A percentile compares a stretch with the other conserved stretches of the same genome.
Conservation (phyloP, 2,329 filamentous ascomycete species). For the Coniochaeta sp. region DNA sequence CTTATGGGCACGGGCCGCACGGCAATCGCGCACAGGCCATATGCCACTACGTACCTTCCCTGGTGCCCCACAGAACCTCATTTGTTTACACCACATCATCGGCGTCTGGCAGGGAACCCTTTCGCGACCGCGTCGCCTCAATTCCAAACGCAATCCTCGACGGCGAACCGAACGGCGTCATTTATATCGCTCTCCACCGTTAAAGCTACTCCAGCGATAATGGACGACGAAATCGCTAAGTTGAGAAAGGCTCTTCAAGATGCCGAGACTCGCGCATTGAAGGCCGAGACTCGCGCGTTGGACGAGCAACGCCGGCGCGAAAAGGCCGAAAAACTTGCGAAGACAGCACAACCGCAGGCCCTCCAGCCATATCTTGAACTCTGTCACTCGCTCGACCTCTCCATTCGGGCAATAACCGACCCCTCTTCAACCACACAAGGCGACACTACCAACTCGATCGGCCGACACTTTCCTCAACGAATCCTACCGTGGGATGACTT, state of each 20-base stretch:
- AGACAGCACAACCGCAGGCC: constrained; percentile 12
- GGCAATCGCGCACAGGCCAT: no score
- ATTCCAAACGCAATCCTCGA: no score
- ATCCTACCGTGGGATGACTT: constrained; percentile 29
- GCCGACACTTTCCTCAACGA: constrained; percentile 23
- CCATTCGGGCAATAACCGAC: constrained; percentile 23
- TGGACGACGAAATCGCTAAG: no score
- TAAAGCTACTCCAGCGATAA: no score
- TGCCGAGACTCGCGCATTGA: constrained; percentile 13
- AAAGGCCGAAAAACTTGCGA: constrained; percentile 17
- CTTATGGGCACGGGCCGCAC: no score
- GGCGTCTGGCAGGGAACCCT: no score
- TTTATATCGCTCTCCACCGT: no score
- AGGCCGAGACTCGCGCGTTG: constrained; percentile 12
- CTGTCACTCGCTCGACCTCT: constrained; percentile 23
- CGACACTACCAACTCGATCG: constrained; percentile 22
- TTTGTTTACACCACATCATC: no score
- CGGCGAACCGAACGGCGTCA: no score
- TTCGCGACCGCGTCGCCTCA: no score
- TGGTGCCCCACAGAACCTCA: no score
- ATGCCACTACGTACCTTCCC: no score
- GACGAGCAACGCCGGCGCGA: constrained; percentile 15
- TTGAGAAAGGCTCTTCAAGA: constrained; percentile 10
- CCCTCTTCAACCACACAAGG: constrained; percentile 23
- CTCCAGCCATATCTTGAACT: constrained; percentile 22